Evolutionary conservation across 176 grass and related monocot species (phyloP).

Genomic region (Aegilops sharonensis): DNA sequence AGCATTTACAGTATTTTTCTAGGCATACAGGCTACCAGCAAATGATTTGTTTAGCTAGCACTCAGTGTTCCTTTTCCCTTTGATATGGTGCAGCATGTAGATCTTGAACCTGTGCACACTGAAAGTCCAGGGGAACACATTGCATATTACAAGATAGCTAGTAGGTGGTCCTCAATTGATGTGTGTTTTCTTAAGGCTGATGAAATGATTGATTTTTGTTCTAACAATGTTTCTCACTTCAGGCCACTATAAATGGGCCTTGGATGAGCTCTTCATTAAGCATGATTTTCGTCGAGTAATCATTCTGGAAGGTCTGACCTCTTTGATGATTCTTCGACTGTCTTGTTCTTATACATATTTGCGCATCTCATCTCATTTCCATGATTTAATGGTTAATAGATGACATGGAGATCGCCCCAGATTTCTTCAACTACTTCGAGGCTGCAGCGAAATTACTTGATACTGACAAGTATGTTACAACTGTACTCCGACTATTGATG

Average conservation of each 20-base stretch:
- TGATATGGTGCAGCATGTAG: constrained; percentile 68
- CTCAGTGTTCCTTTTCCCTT: constrained; percentile 16
- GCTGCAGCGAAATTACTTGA: too few species aligned
- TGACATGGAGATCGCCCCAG: too few species aligned
- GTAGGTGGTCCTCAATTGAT: constrained; percentile 52
- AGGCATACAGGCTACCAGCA: too few species aligned
- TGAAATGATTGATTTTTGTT: constrained; percentile 26
- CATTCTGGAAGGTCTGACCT: constrained; percentile 87
- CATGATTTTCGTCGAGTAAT: constrained; percentile 85
- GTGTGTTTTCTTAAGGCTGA: neutral
- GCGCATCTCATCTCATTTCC: too few species aligned
- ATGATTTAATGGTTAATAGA: too few species aligned
- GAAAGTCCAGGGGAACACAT: constrained; percentile 87
- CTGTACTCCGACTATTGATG: too few species aligned
- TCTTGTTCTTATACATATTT: constrained; percentile 8
- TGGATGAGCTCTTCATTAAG: constrained; percentile 83
- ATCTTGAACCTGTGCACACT: constrained; percentile 83
- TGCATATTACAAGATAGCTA: constrained; percentile 99
- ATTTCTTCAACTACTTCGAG: too few species aligned
- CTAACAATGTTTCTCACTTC: constrained; percentile 40
- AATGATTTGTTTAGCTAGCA: constrained; percentile 4
- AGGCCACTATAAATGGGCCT: constrained; percentile 98
- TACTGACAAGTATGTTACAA: too few species aligned
- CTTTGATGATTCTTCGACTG: constrained; percentile 20
- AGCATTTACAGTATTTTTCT: too few species aligned